Evolutionary conservation across 805 yeast genomes (phyloP).

Genomic region (Wickerhamiella kurtzmanii): DNA sequence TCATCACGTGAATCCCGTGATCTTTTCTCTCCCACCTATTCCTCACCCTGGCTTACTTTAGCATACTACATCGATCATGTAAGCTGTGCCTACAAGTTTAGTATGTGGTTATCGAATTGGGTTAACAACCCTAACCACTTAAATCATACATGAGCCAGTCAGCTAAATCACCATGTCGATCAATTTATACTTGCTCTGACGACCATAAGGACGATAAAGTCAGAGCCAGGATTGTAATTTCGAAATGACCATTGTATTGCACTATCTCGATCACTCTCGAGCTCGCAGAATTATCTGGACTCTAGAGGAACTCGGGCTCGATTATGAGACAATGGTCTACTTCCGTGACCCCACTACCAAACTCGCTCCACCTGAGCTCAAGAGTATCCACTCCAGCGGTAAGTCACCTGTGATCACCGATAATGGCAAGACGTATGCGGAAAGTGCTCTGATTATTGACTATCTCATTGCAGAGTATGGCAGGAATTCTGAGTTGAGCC

Average conservation of each 20-base stretch:
- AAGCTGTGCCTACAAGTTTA: no score
- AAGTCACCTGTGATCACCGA: constrained; percentile 48
- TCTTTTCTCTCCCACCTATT: no score
- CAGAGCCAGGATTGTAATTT: no score
- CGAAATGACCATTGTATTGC: constrained; percentile 12
- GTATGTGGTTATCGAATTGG: no score
- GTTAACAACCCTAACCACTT: no score
- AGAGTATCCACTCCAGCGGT: constrained; percentile 47
- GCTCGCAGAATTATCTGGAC: constrained; percentile 51
- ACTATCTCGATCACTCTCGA: constrained; percentile 30
- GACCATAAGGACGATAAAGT: no score
- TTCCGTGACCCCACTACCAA: constrained; percentile 35
- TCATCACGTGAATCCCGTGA: no score
- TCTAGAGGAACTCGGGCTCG: constrained; percentile 44
- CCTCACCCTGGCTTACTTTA: no score
- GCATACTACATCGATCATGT: no score
- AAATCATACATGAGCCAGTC: no score
- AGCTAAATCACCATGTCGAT: no score
- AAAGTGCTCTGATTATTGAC: constrained; percentile 46
- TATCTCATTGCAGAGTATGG: constrained; percentile 42
- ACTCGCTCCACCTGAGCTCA: constrained; percentile 38
- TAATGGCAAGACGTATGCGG: constrained; percentile 35
- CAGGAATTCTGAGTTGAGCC: constrained; percentile 26
- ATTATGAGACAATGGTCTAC: constrained; percentile 42
- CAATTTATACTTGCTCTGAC: no score